Evolutionary conservation across 2,329 filamentous ascomycete species (phyloP), one percentile per base, ranked within the genome.

Genomic region (Hyphodiscus sp.): DNA sequence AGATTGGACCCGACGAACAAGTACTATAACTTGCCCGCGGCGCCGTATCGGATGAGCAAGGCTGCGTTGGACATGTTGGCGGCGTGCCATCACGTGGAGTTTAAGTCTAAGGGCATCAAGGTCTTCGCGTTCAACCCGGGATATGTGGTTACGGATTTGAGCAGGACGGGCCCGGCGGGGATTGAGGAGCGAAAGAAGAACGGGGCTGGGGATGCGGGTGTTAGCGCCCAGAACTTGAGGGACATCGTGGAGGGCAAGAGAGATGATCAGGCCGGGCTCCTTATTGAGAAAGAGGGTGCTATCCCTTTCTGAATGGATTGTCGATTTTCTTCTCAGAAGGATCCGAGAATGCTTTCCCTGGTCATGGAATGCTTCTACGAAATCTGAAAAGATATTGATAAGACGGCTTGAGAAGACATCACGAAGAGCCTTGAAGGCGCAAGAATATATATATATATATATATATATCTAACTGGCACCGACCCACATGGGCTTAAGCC

Each of bases 121-220:
- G 62, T 63, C 30, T 67, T 65, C 48, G 63, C 67, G 19, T 56
- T 68, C 30, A 65, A 63, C 18, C 68, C 69, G 3, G 68, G 68
- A 0, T 70, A 68, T 50, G 63, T 71, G 42, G 67, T 70, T 48
- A 70, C 68, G 11, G 66, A 70, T 47, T 61, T 63, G 45, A 58
- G 54, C 47, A 53, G 58, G 13, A 57, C 53, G 5, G 54, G 56
- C 16, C 5, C 5, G 16, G 11, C 4, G 11, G 33, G 33, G 33
- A 13, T 38, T 5, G 11, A 58, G 41, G 50, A 60, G 30, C 48
- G 55, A 19, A 48, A 49, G 4, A 46, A 48, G 13, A 53, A 47
- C 19, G 49, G 55, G 26, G 52, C 49, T 7, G 55, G 51, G 16
- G 52, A 52, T 18, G 42, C 50, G 16, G 66, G 69, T 56, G 64